Conservation (phyloP, 805 yeast species). For the Teunomyces pallodes region DNA sequence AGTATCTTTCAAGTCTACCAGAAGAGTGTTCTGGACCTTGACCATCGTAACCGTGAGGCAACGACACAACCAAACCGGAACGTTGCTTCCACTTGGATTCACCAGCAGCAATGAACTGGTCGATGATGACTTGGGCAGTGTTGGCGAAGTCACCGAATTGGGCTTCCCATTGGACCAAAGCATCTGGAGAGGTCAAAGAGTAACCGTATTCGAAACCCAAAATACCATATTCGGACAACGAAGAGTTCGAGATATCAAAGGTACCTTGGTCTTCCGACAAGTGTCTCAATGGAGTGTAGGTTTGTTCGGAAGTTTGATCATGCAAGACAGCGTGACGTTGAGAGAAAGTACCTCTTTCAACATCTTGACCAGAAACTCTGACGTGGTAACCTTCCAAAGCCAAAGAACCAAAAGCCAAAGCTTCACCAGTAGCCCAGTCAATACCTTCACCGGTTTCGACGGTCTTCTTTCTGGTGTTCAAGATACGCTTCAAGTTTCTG, state of each 20-base stretch:
- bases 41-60: conserved; percentile 99
- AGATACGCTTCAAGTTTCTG: conserved; percentile 92
- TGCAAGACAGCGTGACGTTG: conserved; percentile 99
- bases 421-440: conserved; percentile 99
- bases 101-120: conserved; percentile 95
- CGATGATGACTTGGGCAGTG: conserved; percentile 97
- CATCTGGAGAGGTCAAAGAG: conserved; percentile 95
- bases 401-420: conserved; percentile 92
- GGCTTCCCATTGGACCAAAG: conserved; percentile 98
- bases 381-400: conserved; percentile 92
- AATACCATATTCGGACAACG: conserved; percentile 97
- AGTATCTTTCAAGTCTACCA: conserved; percentile 94
- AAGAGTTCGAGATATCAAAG: conserved; percentile 88
- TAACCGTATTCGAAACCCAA: conserved; percentile 99
- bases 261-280: conserved; percentile 79
- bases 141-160: conserved; percentile 99
- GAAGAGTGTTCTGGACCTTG: conserved; percentile 99
- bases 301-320: conserved; percentile 84
- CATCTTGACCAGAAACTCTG: conserved; percentile 98
- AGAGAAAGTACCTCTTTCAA: conserved; percentile 99
- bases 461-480: conserved; percentile 82
- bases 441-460: conserved; percentile 88
- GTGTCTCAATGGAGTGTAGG: conserved; percentile 82
- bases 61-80: conserved; percentile 89
- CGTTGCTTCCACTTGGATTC: conserved; percentile 99